Percentiles rank a stretch among this genome's conserved stretches.
Evolutionary conservation across 2,329 filamentous ascomycete genomes (phyloP).

Genomic region (Zasmidium cellare): DNA sequence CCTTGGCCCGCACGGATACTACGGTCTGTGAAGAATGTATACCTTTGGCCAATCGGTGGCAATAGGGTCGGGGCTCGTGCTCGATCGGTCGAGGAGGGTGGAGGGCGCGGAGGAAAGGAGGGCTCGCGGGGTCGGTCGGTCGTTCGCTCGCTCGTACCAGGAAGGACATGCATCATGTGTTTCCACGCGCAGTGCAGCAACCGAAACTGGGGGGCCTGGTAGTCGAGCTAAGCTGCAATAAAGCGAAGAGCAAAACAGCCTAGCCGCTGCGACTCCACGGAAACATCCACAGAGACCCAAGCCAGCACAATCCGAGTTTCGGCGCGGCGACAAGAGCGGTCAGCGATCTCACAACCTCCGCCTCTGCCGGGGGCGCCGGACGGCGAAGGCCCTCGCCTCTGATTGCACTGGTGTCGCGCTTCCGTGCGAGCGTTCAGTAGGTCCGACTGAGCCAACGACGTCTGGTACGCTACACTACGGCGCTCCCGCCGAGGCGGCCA

Average conservation of each 20-base stretch:
- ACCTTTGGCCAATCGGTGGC: too few relatives aligned
- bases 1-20: neutral
- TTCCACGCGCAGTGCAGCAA: too few relatives aligned
- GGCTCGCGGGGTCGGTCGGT: too few relatives aligned
- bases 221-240: neutral
- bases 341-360: neutral
- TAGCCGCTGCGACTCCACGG: neutral
- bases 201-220: neutral
- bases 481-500: neutral
- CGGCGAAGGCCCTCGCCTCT: neutral
- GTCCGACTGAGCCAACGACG: neutral
- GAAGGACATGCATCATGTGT: too few relatives aligned
- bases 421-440: neutral
- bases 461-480: neutral
- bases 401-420: neutral
- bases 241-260: neutral
- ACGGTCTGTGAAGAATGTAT: neutral
- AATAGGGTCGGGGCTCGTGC: too few relatives aligned
- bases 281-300: too few relatives aligned
- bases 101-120: too few relatives aligned
- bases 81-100: too few relatives aligned
- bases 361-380: neutral
- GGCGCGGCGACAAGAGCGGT: neutral
- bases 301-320: neutral
- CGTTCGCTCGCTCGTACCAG: too few relatives aligned